Evolutionary conservation across 1,284 basidiomycete species (phyloP).

Genomic region (Leccinum pallidistipes): DNA sequence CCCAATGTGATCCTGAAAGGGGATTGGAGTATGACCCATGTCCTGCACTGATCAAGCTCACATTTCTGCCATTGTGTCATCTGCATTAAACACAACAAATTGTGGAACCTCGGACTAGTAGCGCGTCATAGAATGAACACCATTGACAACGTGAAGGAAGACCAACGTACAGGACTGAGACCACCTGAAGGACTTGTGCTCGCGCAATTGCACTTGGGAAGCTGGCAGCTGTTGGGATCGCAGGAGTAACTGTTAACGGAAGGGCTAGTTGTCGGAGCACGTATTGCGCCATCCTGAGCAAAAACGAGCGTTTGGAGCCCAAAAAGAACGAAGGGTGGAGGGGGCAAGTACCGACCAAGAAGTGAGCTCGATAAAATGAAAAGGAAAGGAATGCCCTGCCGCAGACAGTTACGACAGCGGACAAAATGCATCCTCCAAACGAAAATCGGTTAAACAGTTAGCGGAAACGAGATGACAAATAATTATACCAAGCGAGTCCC

Average conservation of each 20-base stretch:
- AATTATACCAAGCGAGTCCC: neutral
- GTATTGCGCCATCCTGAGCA: neutral
- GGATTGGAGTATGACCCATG: neutral
- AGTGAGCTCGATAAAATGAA: neutral
- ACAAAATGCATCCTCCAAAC: neutral
- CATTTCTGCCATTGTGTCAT: slow-evolving; percentile 24
- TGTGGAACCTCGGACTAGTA: slow-evolving; percentile 1
- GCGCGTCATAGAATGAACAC: neutral
- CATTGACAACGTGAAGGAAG: neutral
- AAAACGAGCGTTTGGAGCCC: slow-evolving; percentile 1
- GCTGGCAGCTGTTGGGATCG: slow-evolving; percentile 1
- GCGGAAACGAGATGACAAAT: neutral
- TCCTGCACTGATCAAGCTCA: slow-evolving; percentile 5
- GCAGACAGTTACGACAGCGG: neutral
- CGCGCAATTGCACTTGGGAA: slow-evolving; percentile 8
- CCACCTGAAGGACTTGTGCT: slow-evolving; percentile 1
- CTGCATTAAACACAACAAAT: slow-evolving; percentile 4
- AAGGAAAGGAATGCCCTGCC: neutral
- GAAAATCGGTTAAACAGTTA: neutral
- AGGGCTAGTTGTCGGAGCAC: neutral
- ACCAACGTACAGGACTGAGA: slow-evolving; percentile 4
- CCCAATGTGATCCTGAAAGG: slow-evolving; percentile 17
- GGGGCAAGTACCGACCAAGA: neutral
- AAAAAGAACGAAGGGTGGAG: neutral
- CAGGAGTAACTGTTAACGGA: slow-evolving; percentile 1